Percentiles rank a stretch among this genome's conserved stretches.
phyloP scores from a whole-genome alignment of 441 rosid species.

The Pelargonium citronellum region DNA sequence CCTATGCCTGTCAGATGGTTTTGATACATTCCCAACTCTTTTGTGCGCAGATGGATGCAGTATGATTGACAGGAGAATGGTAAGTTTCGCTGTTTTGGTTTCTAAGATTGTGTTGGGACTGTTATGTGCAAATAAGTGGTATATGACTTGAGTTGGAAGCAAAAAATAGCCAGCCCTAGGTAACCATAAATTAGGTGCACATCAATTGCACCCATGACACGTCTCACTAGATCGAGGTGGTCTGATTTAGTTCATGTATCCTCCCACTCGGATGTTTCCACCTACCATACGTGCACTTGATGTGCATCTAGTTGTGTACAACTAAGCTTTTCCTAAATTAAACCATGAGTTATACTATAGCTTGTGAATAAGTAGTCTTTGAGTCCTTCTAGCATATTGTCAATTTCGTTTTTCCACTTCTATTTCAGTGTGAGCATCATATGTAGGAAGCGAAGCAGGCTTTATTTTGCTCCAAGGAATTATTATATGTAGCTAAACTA shows the following conservation, averaged over 20 bases:
- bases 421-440: background rate
- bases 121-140: background rate
- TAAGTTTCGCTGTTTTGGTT: conserved; percentile 28
- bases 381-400: background rate
- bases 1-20: conserved; percentile 80
- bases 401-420: background rate
- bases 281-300: too few species aligned
- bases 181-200: background rate
- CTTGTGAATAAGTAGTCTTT: background rate
- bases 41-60: conserved; percentile 97
- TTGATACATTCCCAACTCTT: conserved; percentile 88
- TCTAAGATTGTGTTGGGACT: background rate
- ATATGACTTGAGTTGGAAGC: background rate
- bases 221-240: too few species aligned
- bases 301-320: too few species aligned
- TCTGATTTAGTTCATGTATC: too few species aligned
- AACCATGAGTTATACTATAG: background rate
- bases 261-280: too few species aligned
- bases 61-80: conserved; percentile 98
- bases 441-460: background rate
- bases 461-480: background rate
- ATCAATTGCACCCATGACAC: too few species aligned
- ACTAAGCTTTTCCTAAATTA: background rate
- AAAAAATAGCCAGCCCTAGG: background rate
- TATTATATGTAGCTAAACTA: background rate